phyloP scores from a whole-genome alignment of 2,329 filamentous ascomycete species.

The Penicillium sp. region DNA sequence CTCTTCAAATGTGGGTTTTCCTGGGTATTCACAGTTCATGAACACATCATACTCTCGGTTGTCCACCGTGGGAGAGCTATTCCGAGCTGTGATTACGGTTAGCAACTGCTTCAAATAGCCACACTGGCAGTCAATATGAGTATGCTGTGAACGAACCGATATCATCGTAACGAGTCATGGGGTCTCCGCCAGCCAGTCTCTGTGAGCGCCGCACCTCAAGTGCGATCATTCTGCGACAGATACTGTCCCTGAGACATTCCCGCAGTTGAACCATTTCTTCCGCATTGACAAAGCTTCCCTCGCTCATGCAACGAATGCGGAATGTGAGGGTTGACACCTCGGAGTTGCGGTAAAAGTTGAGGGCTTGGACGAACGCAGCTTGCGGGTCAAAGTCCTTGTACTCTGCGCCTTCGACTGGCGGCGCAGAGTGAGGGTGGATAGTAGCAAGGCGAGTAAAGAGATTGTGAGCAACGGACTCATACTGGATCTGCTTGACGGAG shows the following conservation, averaged over 20 bases:
- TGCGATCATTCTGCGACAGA: constrained; percentile 42
- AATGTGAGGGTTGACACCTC: constrained; percentile 36
- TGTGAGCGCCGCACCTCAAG: constrained; percentile 42
- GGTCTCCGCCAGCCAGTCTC: constrained; percentile 38
- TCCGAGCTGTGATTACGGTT: constrained; percentile 25
- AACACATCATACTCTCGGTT: constrained; percentile 39
- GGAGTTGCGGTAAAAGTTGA: constrained; percentile 41
- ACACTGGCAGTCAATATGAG: not conserved
- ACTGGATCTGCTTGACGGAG: constrained; percentile 48
- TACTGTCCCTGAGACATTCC: constrained; percentile 35
- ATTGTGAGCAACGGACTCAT: constrained; percentile 46
- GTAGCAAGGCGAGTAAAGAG: constrained; percentile 46
- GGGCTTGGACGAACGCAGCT: constrained; percentile 37
- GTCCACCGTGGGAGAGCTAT: constrained; percentile 29
- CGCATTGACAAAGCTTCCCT: constrained; percentile 44
- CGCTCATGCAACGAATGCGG: constrained; percentile 37
- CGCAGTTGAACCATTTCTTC: constrained; percentile 42
- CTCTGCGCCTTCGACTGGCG: constrained; percentile 38
- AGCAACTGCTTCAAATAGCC: not conserved
- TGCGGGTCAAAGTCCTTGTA: constrained; percentile 43
- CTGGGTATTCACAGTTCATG: constrained; percentile 39
- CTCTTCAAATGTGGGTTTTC: constrained; percentile 36
- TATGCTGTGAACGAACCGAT: constrained; percentile 29
- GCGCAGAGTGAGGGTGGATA: constrained; percentile 43
- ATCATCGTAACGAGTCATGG: constrained; percentile 33